phyloP scores from a whole-genome alignment of 2,329 filamentous ascomycete genomes.

The Fusarium pseudonygamai region DNA sequence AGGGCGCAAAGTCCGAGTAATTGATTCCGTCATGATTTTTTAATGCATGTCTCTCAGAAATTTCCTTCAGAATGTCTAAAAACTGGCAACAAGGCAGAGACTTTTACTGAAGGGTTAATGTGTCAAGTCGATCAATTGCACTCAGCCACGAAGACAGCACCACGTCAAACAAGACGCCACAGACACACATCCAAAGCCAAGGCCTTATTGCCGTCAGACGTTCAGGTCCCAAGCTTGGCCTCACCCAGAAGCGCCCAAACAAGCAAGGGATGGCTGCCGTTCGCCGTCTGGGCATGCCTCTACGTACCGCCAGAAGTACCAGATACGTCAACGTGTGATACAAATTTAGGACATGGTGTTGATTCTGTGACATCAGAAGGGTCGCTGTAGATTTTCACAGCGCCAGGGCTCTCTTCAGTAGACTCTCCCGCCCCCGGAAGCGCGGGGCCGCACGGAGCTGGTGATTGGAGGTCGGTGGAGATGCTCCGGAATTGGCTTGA shows the following conservation, averaged over 20 bases:
- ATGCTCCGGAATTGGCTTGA: slow-evolving; percentile 26
- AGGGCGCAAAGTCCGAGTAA: background rate
- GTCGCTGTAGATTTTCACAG: background rate
- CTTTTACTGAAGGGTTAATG: background rate
- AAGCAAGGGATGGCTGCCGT: slow-evolving; percentile 26
- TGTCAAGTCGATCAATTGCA: background rate
- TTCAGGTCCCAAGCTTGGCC: slow-evolving; percentile 26
- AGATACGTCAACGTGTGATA: slow-evolving; percentile 9
- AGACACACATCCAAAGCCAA: slow-evolving; percentile 8
- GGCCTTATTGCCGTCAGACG: slow-evolving; percentile 16
- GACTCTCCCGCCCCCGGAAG: slow-evolving; percentile 17
- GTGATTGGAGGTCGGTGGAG: slow-evolving; percentile 36
- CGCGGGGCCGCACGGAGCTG: slow-evolving; percentile 19
- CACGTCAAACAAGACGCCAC: slow-evolving; percentile 8
- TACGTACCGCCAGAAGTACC: slow-evolving; percentile 23
- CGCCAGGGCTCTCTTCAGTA: background rate
- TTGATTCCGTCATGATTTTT: slow-evolving; percentile 15
- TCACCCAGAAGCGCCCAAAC: background rate
- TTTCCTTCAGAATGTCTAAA: background rate
- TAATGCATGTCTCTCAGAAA: background rate
- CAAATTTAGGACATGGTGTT: slow-evolving; percentile 16
- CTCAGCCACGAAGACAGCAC: slow-evolving; percentile 1
- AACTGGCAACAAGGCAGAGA: background rate
- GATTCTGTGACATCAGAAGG: slow-evolving; percentile 26
- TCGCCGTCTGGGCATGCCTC: slow-evolving; percentile 30